Base-by-base conservation (phyloP, 1,284 basidiomycete species). In the Heterobasidion annosum region DNA sequence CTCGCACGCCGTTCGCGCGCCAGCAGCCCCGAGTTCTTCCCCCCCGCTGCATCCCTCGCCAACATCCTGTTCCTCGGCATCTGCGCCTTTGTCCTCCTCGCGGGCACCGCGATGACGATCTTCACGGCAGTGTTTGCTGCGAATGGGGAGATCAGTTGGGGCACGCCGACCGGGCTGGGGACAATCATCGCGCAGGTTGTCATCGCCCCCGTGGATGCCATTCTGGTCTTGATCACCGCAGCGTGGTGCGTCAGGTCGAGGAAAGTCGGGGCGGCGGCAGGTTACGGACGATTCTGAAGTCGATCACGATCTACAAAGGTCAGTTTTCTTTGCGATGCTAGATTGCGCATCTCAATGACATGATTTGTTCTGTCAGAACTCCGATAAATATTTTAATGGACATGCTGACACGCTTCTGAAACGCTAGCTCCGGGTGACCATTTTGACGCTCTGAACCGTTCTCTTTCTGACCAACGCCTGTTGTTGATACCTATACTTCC, bases 101-200 rank as follows among this genome's bases (percentile, higher is more conserved):
- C 48, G 18, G 56, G 53, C 13, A 42, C 50, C 35, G 56, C 47
- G 7, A 57, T 57, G 56, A 50, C 50, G 3, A 32, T 50, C 37
- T 57, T 48, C 33, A 46, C 34, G 8, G 45, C 48, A 13, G 37
- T 48, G 5, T 46, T 50, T 34, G 47, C 42, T 5, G 25, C 46
- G 19, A 32, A 40, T 15, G 54, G 54, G 13, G 51, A 50, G 45
- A 53, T 55, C 34, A 53, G 48, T 34, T 57, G 51, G 54, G 51
- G 48, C 8, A 55, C 54, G 12, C 54, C 54, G 18, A 45, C 56
- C 5, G 33, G 34, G 15, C 42, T 52, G 53, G 57, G 57, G 19
- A 56, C 57, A 9, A 50, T 58, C 48, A 42, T 55, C 47, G 48
- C 51, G 42, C 56, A 57, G 53, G 51, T 34, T 9, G 51, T 37